Conservation (phyloP, 2,329 filamentous ascomycete genomes). For the Metarhizium album region DNA sequence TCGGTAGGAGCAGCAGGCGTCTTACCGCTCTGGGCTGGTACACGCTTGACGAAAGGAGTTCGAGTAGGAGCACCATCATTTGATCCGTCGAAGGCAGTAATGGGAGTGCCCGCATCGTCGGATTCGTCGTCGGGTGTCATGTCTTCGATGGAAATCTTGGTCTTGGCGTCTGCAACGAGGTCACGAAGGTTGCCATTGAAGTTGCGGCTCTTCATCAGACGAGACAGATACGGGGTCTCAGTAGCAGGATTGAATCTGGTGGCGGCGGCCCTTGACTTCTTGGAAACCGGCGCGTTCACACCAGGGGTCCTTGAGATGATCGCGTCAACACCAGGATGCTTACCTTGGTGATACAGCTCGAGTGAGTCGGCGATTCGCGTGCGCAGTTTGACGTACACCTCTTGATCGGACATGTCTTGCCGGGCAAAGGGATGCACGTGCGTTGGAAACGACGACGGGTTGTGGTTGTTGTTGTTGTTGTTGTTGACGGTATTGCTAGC, state of each 20-base stretch:
- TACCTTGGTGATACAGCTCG: slow-evolving; percentile 39
- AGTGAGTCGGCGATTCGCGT: slow-evolving; percentile 45
- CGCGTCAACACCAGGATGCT: slow-evolving; percentile 35
- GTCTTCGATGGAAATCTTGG: slow-evolving; percentile 39
- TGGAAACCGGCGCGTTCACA: background rate
- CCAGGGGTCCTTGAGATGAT: slow-evolving; percentile 28
- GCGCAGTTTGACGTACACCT: slow-evolving; percentile 39
- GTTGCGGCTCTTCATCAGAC: slow-evolving; percentile 50
- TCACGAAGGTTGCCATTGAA: slow-evolving; percentile 49
- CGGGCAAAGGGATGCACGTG: slow-evolving; percentile 25
- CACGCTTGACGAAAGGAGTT: slow-evolving; percentile 38
- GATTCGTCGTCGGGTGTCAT: slow-evolving; percentile 44
- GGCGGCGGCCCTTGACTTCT: background rate
- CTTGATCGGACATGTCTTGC: slow-evolving; percentile 39
- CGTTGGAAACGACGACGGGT: slow-evolving; percentile 3
- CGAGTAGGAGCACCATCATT: slow-evolving; percentile 16
- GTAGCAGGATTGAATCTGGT: slow-evolving; percentile 40
- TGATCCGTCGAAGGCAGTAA: slow-evolving; percentile 7
- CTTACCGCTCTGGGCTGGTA: slow-evolving; percentile 47
- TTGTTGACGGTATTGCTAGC: background rate
- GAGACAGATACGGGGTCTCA: slow-evolving; percentile 57
- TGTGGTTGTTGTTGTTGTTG: no score
- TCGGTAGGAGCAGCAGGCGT: slow-evolving; percentile 32
- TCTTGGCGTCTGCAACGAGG: slow-evolving; percentile 48
- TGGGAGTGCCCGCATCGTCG: slow-evolving; percentile 22